Conservation (phyloP, 2,329 filamentous ascomycete species). For the Amphichorda felina region DNA sequence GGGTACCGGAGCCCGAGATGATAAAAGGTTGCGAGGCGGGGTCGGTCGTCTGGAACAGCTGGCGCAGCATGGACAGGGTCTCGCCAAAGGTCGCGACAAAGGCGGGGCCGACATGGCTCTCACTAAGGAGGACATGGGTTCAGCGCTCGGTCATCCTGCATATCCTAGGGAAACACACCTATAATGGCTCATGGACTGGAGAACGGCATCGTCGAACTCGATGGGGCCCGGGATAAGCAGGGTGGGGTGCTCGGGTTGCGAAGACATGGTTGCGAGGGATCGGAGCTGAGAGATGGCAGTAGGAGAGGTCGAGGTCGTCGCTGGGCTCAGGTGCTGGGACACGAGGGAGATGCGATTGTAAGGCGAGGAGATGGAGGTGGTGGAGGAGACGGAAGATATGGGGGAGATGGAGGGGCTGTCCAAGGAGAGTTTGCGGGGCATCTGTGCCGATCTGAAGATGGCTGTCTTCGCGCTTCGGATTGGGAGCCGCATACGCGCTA, state of each 20-base stretch:
- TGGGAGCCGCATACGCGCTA: slow-evolving; percentile 2
- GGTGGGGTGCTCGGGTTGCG: slow-evolving; percentile 51
- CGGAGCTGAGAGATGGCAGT: slow-evolving; percentile 2
- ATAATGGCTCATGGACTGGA: slow-evolving; percentile 90
- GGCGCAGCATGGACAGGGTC: slow-evolving; percentile 73
- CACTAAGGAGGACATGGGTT: slow-evolving; percentile 35
- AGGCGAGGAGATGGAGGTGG: slow-evolving; percentile 8
- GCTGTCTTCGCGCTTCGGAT: slow-evolving; percentile 2
- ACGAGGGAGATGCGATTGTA: slow-evolving; percentile 16
- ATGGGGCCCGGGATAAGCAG: slow-evolving; percentile 95
- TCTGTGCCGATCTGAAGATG: slow-evolving; percentile 15
- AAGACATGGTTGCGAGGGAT: slow-evolving; percentile 38
- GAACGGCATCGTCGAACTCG: slow-evolving; percentile 95
- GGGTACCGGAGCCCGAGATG: slow-evolving; percentile 85
- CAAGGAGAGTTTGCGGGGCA: slow-evolving; percentile 15
- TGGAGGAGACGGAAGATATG: not conserved
- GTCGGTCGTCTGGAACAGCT: slow-evolving; percentile 86
- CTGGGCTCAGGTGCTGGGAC: slow-evolving; percentile 11
- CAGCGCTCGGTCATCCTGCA: too few species aligned
- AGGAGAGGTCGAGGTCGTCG: slow-evolving; percentile 8
- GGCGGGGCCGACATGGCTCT: slow-evolving; percentile 82
- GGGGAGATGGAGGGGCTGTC: not conserved
- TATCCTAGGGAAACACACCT: slow-evolving; percentile 59
- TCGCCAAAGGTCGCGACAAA: slow-evolving; percentile 92
- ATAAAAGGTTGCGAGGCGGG: slow-evolving; percentile 80